phyloP scores from a whole-genome alignment of 306 rosid species.

The Fragaria ananassa region DNA sequence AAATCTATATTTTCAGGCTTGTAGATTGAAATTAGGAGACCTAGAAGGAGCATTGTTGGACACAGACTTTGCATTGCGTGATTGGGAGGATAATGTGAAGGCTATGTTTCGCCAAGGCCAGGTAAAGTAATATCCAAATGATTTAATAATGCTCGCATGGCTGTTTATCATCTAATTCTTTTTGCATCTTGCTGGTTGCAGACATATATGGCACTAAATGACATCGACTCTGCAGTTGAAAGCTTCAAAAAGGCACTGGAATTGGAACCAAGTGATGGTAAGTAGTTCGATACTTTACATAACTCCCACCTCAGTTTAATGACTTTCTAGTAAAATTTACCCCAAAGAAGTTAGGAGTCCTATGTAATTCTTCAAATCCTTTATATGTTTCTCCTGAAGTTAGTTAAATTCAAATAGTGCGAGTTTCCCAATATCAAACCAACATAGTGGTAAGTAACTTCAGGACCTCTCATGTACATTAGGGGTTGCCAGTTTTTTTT shows the following conservation, averaged over 20 bases:
- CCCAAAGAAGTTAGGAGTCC: background rate
- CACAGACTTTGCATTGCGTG: conserved; percentile 81
- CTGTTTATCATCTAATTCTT: background rate
- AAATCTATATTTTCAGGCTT: conserved; percentile 47
- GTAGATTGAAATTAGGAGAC: conserved; percentile 78
- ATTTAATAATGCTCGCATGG: background rate
- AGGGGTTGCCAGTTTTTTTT: background rate
- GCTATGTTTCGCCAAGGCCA: conserved; percentile 92
- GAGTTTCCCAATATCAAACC: background rate
- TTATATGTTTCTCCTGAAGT: background rate
- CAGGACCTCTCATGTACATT: background rate
- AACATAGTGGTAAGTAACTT: background rate
- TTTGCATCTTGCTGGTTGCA: conserved; percentile 24
- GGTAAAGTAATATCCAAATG: conserved; percentile 45
- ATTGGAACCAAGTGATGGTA: conserved; percentile 83
- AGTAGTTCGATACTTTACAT: conserved; percentile 12
- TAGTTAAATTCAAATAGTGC: background rate
- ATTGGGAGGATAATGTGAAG: conserved; percentile 75
- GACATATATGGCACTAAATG: conserved; percentile 70
- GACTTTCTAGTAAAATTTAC: background rate
- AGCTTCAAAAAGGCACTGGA: conserved; percentile 65
- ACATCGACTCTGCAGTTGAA: conserved; percentile 70
- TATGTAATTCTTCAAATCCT: background rate
- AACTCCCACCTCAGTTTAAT: background rate
- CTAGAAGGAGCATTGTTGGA: conserved; percentile 81